A percentile compares a stretch with the other conserved stretches of the same genome.
Evolutionary conservation across 371 early-diverging fungal genomes (phyloP).

Genomic region (Haplosporangium sp.): DNA sequence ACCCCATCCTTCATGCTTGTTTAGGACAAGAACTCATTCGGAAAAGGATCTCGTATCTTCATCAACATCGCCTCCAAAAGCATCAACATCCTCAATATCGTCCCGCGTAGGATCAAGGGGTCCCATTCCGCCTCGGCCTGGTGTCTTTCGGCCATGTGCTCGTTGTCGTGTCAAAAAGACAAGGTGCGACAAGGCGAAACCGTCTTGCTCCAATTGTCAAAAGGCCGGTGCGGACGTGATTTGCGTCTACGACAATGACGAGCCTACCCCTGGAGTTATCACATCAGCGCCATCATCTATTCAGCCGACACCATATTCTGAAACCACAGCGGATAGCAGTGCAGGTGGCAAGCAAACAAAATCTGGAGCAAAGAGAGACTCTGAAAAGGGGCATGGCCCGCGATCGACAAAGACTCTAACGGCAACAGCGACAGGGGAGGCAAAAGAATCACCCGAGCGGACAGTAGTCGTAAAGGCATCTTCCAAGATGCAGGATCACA

Average conservation of each 20-base stretch:
- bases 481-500: no score
- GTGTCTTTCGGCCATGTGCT: conserved; percentile 40
- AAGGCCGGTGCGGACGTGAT: conserved; percentile 21
- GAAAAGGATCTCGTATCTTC: not conserved
- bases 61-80: not conserved
- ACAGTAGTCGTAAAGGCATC: no score
- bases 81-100: not conserved
- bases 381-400: not conserved
- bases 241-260: conserved; percentile 44
- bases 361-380: not conserved
- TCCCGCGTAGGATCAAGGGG: conserved; percentile 5
- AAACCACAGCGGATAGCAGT: not conserved
- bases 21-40: no score
- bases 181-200: conserved; percentile 33
- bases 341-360: not conserved
- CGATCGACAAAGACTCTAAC: not conserved
- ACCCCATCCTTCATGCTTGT: no score
- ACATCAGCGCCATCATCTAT: not conserved
- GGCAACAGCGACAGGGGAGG: no score
- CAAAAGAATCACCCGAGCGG: no score
- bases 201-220: conserved; percentile 35
- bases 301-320: not conserved
- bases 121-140: conserved; percentile 20
- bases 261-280: conserved; percentile 16
- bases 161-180: conserved; percentile 43